Base-by-base conservation (phyloP, 2,329 filamentous ascomycete species). In the Claviceps purpurea region DNA sequence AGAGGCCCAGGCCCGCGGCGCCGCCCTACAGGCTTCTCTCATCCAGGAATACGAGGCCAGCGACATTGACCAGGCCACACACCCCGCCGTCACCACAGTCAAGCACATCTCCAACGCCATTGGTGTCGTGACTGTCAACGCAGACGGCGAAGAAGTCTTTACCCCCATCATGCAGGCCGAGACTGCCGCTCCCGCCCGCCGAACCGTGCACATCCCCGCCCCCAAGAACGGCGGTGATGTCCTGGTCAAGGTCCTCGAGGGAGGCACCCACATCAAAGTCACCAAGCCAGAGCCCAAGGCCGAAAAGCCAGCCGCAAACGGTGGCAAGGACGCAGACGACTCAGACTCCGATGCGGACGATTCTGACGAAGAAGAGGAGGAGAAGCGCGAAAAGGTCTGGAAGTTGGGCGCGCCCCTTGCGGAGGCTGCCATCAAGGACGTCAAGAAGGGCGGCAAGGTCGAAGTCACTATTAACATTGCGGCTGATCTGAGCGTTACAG, bases 51-150 rank as follows among this genome's bases (percentile, higher is more conserved):
- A 95, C 70, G 93, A 98, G 62, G 78, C 82, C 60, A 84, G 89
- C 59, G 91, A 97, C 65, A 94, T 98, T 60, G 87, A 94, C 67
- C 90, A 96, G 76, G 95, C 88, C 56, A 95, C 89, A 47, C 91
- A 98, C 75, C 85, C 93, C 50, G 88, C 89, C 65, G 89, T 98
- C 57, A 96, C 91, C 38, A 91, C 90, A 16, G 89, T 94, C 50
- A 89, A 89, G 61, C 93, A 98, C 73, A 83, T 95, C 57, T 77
- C 81, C 61, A 86, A 90, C 65, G 87, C 91, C 56, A 87, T 98
- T 57, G 93, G 93, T 66, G 85, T 97, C 50, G 77, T 95, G 57
- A 80, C 83, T 60, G 72, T 80, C 53, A 76, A 69, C 59, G 64
- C 69, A 42, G 74, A 82, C 48, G 76, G 76, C 48, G 75, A 80